Base-by-base conservation (phyloP, 2,329 filamentous ascomycete genomes). In the Fusarium chuoi region DNA sequence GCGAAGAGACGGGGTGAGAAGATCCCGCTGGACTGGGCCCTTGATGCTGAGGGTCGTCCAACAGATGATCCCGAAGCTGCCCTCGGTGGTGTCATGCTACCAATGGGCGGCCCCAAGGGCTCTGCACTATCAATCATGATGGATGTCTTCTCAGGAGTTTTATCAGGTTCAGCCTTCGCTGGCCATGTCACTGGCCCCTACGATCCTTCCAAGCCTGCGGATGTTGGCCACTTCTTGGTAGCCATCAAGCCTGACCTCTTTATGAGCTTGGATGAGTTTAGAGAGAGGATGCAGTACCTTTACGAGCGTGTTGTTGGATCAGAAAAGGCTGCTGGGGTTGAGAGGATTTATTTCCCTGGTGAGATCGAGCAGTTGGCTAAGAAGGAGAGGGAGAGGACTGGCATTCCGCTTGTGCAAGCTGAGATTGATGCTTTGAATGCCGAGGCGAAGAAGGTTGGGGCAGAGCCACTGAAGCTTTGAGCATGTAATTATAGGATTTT, bases 101-200 rank as follows among this genome's bases (percentile, higher is more conserved):
- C 94, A 0, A 95, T 96, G 92, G 93, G 93, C 6, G 94, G 94
- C 0, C 93, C 94, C 0, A 96, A 96, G 81, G 94, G 94, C 0
- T 93, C 91, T 5, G 94, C 89, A 0, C 81, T 96, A 45, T 85
- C 92, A 1, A 89, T 96, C 62, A 96, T 95, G 92, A 96, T 96
- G 94, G 93, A 96, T 78, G 92, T 97, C 5, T 96, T 96, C 79
- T 95, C 93, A 0, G 94, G 93, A 0, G 91, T 93, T 0, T 78
- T 96, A 1, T 94, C 92, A 0, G 94, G 93, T 0, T 92, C 91
- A 38, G 93, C 93, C 0, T 96, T 94, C 81, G 94, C 93, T 0
- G 93, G 93, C 0, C 86, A 93, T 77, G 94, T 96, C 24, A 93
- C 91, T 0, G 89, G 89, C 24, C 94, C 94, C 0, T 96, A 96